phyloP scores from a whole-genome alignment of 2,329 filamentous ascomycete genomes.

The Aspergillus fumigatus region DNA sequence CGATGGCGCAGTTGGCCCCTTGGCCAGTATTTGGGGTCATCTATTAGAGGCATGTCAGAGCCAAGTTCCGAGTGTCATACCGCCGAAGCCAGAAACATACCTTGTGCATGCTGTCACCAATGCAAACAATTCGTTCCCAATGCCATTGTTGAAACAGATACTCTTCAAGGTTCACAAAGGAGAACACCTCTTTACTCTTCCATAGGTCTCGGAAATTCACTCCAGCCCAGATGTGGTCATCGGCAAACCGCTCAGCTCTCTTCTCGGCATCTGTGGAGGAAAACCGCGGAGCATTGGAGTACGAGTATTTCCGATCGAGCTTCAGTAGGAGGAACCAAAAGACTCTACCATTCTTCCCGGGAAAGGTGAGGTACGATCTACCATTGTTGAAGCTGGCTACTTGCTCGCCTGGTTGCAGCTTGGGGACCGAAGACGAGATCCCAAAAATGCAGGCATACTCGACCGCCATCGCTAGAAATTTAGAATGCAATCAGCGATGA shows the following conservation, averaged over 20 bases:
- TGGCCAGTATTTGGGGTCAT: constrained; percentile 33
- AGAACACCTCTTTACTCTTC: constrained; percentile 5
- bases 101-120: constrained; percentile 24
- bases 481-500: neutral
- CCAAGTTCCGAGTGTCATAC: neutral
- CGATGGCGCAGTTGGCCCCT: constrained; percentile 38
- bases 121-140: constrained; percentile 13
- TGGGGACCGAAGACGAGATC: constrained; percentile 12
- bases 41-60: constrained; percentile 3
- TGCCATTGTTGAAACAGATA: constrained; percentile 16
- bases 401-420: constrained; percentile 8
- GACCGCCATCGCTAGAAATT: constrained; percentile 4
- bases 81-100: constrained; percentile 1
- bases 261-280: constrained; percentile 8
- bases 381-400: constrained; percentile 5
- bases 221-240: constrained; percentile 4
- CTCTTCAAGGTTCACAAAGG: constrained; percentile 18
- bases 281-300: constrained; percentile 14
- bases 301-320: constrained; percentile 12
- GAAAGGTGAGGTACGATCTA: constrained; percentile 10
- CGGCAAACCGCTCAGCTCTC: neutral
- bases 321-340: constrained; percentile 24
- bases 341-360: constrained; percentile 12
- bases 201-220: constrained; percentile 18
- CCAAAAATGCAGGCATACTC: constrained; percentile 27